These are phyloP conservation scores for Kluyveromyces lactis DNA, from an alignment of 805 yeast species.

Conservation along the genomic window DNA sequence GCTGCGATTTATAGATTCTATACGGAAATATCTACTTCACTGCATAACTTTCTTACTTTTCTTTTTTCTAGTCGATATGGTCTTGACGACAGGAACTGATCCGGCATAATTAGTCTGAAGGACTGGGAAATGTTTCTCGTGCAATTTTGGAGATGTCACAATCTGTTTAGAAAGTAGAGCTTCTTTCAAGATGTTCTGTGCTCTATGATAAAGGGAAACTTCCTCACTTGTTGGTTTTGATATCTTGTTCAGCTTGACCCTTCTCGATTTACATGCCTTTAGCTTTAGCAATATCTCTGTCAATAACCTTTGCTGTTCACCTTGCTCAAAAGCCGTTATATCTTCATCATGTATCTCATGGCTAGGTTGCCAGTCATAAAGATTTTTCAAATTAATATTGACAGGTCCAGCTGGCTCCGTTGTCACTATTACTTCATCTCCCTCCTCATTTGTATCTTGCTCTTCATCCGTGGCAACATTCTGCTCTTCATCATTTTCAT, in stretches of 20 bases:
- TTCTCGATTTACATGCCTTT: constrained; percentile 40
- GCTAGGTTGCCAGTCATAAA: constrained; percentile 44
- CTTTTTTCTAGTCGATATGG: constrained; percentile 24
- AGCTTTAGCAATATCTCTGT: constrained; percentile 40
- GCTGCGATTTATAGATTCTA: no score
- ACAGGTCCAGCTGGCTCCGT: constrained; percentile 3
- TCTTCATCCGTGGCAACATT: constrained; percentile 2
- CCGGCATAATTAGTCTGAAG: constrained; percentile 70
- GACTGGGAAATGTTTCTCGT: constrained; percentile 48
- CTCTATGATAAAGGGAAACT: constrained; percentile 33
- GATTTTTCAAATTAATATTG: constrained; percentile 30
- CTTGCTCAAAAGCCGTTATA: constrained; percentile 37
- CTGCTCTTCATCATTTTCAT: not conserved
- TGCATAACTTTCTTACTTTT: constrained; percentile 15
- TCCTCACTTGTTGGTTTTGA: constrained; percentile 38
- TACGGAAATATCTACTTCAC: no score
- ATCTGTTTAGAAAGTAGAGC: constrained; percentile 32
- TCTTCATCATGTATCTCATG: constrained; percentile 45
- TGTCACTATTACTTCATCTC: not conserved
- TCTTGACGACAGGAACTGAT: constrained; percentile 54
- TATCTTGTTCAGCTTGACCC: constrained; percentile 28
- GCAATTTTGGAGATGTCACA: constrained; percentile 23
- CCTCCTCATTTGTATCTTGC: constrained; percentile 7
- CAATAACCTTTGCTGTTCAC: constrained; percentile 36
- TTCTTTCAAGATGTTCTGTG: constrained; percentile 39